phyloP scores from a whole-genome alignment of 2,329 filamentous ascomycete species.

The Phialophora tarda region DNA sequence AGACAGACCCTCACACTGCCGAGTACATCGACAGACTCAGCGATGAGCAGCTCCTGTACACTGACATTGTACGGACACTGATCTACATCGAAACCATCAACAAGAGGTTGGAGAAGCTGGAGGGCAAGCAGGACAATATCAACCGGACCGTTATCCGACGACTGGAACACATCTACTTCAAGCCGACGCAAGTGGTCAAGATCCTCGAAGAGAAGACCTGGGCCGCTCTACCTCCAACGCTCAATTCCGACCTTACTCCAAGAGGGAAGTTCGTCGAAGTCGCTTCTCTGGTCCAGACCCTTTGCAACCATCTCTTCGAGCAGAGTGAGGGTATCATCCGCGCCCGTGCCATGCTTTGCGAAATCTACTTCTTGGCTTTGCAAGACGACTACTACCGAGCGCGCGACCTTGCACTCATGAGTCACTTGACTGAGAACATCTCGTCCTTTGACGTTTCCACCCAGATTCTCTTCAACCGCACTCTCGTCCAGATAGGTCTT shows the following conservation, averaged over 20 bases:
- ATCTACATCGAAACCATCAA: constrained; percentile 85
- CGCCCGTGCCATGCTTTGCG: constrained; percentile 94
- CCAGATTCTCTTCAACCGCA: constrained; percentile 98
- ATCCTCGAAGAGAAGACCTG: constrained; percentile 94
- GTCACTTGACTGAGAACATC: constrained; percentile 96
- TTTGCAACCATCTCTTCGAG: constrained; percentile 94
- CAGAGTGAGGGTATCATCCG: constrained; percentile 95
- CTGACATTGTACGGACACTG: constrained; percentile 84
- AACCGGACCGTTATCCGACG: constrained; percentile 94
- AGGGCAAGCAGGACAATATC: constrained; percentile 80
- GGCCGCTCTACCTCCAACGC: constrained; percentile 72
- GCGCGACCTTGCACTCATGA: constrained; percentile 99
- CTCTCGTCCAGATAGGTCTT: constrained; percentile 94
- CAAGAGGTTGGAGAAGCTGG: constrained; percentile 67
- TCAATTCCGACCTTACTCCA: constrained; percentile 82
- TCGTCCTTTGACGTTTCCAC: constrained; percentile 94
- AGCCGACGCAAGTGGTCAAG: constrained; percentile 90
- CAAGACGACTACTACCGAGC: constrained; percentile 98
- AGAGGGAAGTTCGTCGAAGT: constrained; percentile 72
- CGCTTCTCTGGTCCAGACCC: constrained; percentile 75
- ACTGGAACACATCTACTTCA: constrained; percentile 98
- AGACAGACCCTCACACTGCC: constrained; percentile 96
- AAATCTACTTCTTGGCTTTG: constrained; percentile 97
- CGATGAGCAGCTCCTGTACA: constrained; percentile 89
- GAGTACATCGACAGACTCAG: constrained; percentile 96